Evolutionary conservation across 768 basidiomycete species (phyloP).

Genomic region (Hericium rajendrae): DNA sequence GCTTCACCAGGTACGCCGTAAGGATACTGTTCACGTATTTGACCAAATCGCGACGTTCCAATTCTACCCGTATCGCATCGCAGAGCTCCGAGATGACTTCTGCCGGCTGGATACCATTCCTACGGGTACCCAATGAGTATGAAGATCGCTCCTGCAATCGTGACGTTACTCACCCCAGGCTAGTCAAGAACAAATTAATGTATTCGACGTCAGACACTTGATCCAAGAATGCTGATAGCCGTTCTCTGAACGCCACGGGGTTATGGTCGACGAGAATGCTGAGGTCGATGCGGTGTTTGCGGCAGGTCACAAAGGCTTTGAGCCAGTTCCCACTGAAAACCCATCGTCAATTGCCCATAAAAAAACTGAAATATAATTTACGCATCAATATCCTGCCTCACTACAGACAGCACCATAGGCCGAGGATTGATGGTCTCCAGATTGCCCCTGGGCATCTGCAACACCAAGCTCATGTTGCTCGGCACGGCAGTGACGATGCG

Average conservation of each 20-base stretch:
- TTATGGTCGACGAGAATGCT: conserved; percentile 82
- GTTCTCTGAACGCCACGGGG: conserved; percentile 50
- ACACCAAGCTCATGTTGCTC: conserved; percentile 77
- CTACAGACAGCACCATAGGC: conserved; percentile 80
- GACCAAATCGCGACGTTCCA: conserved; percentile 63
- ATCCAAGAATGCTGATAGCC: conserved; percentile 61
- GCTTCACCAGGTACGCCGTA: conserved; percentile 88
- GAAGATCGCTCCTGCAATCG: not conserved
- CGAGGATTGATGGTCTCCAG: conserved; percentile 92
- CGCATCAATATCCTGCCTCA: conserved; percentile 67
- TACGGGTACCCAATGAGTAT: conserved; percentile 20
- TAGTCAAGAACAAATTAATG: conserved; percentile 85
- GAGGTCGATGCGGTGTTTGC: conserved; percentile 90
- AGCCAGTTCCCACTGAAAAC: conserved; percentile 57
- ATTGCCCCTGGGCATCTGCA: conserved; percentile 98
- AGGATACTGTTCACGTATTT: conserved; percentile 86
- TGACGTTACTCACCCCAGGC: conserved; percentile 50
- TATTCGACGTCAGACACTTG: conserved; percentile 88
- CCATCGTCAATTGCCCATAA: not conserved
- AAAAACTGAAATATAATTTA: conserved; percentile 27
- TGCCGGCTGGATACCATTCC: conserved; percentile 49
- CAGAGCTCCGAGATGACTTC: conserved; percentile 62
- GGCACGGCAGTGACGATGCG: conserved; percentile 84
- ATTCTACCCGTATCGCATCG: conserved; percentile 60
- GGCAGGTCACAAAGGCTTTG: conserved; percentile 83